phyloP scores from a whole-genome alignment of 1,139 yeast species.

The Lodderomyces pseudojiufengensis region DNA sequence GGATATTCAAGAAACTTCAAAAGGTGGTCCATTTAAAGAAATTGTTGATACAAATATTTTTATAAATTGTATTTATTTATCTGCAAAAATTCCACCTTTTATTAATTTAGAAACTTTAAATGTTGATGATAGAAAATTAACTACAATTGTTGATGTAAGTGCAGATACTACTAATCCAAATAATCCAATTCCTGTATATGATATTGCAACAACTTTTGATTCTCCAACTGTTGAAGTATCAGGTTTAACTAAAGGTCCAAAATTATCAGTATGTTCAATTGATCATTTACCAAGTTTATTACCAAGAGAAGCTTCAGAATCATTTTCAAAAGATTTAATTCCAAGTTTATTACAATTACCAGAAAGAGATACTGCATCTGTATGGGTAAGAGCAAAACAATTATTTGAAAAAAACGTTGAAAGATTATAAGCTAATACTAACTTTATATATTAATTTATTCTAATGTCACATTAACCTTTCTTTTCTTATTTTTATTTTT shows the following conservation, averaged over 20 bases:
- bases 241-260: conserved; percentile 67
- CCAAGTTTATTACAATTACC: conserved; percentile 87
- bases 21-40: conserved; percentile 96
- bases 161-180: conserved; percentile 99
- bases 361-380: conserved; percentile 75
- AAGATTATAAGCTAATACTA: conserved; percentile 40
- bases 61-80: conserved; percentile 91
- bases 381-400: conserved; percentile 85
- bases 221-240: conserved; percentile 86
- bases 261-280: conserved; percentile 88
- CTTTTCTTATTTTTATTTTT: conserved; percentile 22
- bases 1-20: conserved; percentile 96
- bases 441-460: no score
- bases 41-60: conserved; percentile 85
- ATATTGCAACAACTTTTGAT: conserved; percentile 82
- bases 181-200: conserved; percentile 93
- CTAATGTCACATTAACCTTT: conserved; percentile 55
- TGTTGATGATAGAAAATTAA: conserved; percentile 62
- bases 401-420: conserved; percentile 81
- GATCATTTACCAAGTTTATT: conserved; percentile 94
- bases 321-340: conserved; percentile 77
- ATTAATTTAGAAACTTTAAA: conserved; percentile 67
- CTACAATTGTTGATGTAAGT: conserved; percentile 93
- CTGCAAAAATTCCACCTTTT: conserved; percentile 92
- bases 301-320: conserved; percentile 96